These are phyloP conservation scores for Hypomontagnella submonticulosa DNA, from an alignment of 495 filamentous ascomycete genomes.

Conservation along the genomic window DNA sequence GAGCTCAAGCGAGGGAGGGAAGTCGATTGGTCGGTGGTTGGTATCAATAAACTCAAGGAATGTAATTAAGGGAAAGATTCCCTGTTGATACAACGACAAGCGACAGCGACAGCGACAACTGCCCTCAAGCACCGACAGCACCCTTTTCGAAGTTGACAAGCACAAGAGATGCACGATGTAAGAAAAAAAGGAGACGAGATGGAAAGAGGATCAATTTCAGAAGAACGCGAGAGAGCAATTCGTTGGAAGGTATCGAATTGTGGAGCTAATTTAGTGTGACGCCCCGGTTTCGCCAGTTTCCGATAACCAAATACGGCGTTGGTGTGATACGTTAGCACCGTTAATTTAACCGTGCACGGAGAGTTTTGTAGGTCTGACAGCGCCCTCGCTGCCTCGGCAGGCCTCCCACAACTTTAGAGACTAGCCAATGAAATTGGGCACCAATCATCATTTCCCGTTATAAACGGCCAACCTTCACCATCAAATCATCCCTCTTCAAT, in stretches of 20 bases:
- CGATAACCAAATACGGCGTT: too few relatives aligned
- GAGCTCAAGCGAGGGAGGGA: conserved; percentile 15
- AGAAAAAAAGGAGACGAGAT: conserved; percentile 24
- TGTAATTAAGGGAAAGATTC: conserved; percentile 24
- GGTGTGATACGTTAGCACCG: too few relatives aligned
- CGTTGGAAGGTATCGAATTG: conserved; percentile 29
- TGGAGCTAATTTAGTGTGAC: conserved; percentile 27
- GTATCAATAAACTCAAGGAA: conserved; percentile 29
- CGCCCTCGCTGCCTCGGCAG: too few relatives aligned
- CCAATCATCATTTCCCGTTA: conserved; percentile 1
- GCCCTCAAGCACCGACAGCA: conserved; percentile 29
- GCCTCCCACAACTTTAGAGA: too few relatives aligned
- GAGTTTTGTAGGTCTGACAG: too few relatives aligned
- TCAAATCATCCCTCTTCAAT: conserved; percentile 8
- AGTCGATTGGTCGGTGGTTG: conserved; percentile 31
- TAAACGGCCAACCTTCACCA: conserved; percentile 8
- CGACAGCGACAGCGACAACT: conserved; percentile 25
- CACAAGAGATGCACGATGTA: conserved; percentile 34
- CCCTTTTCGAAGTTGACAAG: conserved; percentile 29
- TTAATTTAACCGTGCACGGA: too few relatives aligned
- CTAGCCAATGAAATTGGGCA: too few relatives aligned
- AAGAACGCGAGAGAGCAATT: conserved; percentile 28
- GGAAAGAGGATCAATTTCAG: conserved; percentile 38
- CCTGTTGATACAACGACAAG: conserved; percentile 17
- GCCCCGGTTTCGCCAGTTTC: too few relatives aligned